A percentile compares a stretch with the other conserved stretches of the same genome.
phyloP scores from a whole-genome alignment of 805 yeast genomes.

The Nakazawaea siamensis region DNA sequence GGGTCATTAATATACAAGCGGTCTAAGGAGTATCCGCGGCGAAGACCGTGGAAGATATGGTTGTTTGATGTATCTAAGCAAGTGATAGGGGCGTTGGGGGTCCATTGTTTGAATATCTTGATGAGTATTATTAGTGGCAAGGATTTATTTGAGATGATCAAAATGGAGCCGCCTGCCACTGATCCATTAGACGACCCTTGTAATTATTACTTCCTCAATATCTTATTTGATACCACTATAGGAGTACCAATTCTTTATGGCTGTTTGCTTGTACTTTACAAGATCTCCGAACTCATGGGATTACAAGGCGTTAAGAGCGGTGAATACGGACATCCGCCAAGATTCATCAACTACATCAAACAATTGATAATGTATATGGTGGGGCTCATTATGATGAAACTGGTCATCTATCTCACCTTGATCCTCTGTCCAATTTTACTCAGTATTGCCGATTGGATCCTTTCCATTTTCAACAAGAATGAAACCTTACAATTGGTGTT shows the following conservation, averaged over 20 bases:
- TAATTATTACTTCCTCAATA: slow-evolving; percentile 88
- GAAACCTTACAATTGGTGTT: slow-evolving; percentile 76
- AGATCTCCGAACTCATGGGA: slow-evolving; percentile 27
- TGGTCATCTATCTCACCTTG: slow-evolving; percentile 46
- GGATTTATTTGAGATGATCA: slow-evolving; percentile 10
- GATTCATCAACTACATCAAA: slow-evolving; percentile 55
- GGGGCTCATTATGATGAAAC: slow-evolving; percentile 52
- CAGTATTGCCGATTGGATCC: slow-evolving; percentile 58
- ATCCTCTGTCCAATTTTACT: slow-evolving; percentile 61
- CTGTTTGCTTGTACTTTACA: slow-evolving; percentile 43
- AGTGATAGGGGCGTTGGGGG: slow-evolving; percentile 75
- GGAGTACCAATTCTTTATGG: slow-evolving; percentile 81
- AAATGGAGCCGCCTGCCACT: slow-evolving; percentile 11
- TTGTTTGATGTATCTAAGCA: slow-evolving; percentile 85
- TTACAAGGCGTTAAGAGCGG: slow-evolving; percentile 43
- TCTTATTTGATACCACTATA: slow-evolving; percentile 84
- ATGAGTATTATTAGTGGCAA: slow-evolving; percentile 52
- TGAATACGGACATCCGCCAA: slow-evolving; percentile 62
- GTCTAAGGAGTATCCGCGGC: slow-evolving; percentile 64
- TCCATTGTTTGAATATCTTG: slow-evolving; percentile 71
- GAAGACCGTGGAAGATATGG: slow-evolving; percentile 89
- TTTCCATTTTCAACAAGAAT: slow-evolving; percentile 69
- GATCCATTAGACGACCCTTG: slow-evolving; percentile 64
- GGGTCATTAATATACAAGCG: slow-evolving; percentile 70
- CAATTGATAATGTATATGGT: slow-evolving; percentile 63